Conservation (phyloP, 495 filamentous ascomycete species). For the Astrothelium subdiscretum region DNA sequence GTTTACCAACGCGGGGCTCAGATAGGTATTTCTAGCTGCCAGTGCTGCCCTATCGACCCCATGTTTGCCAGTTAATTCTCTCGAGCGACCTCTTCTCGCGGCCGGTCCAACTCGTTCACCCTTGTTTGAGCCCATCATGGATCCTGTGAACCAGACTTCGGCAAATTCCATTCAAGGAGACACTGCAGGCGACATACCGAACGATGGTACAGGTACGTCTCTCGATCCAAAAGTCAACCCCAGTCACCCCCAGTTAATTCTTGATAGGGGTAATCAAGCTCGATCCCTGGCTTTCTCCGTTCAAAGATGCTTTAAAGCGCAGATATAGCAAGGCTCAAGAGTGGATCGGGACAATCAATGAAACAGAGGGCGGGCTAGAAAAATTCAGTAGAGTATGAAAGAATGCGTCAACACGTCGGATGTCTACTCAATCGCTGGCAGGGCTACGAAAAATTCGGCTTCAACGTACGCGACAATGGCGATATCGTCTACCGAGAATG, state of each 20-base stretch:
- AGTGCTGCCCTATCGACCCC: background rate
- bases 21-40: too few species aligned
- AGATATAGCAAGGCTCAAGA: conserved; percentile 71
- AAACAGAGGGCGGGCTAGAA: conserved; percentile 78
- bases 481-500: conserved; percentile 91
- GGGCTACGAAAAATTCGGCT: conserved; percentile 78
- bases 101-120: background rate
- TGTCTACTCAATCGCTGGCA: conserved; percentile 18
- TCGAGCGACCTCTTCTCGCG: too few species aligned
- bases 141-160: conserved; percentile 23
- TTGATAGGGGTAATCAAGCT: conserved; percentile 66
- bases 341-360: conserved; percentile 76
- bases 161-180: conserved; percentile 21
- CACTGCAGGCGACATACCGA: conserved; percentile 24
- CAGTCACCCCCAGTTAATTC: conserved; percentile 12
- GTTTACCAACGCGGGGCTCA: background rate
- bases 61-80: background rate
- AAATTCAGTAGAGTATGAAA: conserved; percentile 74
- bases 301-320: conserved; percentile 61
- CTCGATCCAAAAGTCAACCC: background rate
- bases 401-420: conserved; percentile 6
- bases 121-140: conserved; percentile 6
- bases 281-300: conserved; percentile 84
- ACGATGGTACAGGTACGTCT: conserved; percentile 42
- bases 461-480: conserved; percentile 65